phyloP scores from a whole-genome alignment of 2,329 filamentous ascomycete species.

The Aureobasidium sp. region DNA sequence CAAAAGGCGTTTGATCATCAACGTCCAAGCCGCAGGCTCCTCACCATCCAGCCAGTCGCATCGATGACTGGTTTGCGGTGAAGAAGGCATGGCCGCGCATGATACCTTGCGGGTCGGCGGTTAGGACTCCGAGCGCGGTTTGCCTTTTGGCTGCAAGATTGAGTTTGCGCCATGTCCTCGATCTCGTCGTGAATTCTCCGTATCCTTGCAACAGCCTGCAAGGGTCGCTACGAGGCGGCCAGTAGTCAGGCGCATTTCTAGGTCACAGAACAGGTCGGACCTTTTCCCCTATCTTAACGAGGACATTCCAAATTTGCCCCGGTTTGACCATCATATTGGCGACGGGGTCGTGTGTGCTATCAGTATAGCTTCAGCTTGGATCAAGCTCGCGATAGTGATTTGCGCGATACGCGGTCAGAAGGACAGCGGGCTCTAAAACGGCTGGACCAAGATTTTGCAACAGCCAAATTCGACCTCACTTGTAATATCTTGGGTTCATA shows the following conservation, averaged over 20 bases:
- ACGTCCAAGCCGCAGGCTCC: background rate
- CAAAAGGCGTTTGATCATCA: background rate
- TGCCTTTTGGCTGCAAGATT: constrained; percentile 11
- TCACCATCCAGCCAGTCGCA: background rate
- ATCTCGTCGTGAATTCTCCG: background rate
- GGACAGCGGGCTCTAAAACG: constrained; percentile 3
- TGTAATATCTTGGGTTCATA: background rate
- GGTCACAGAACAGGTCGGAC: background rate
- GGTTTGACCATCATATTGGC: background rate
- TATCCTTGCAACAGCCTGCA: constrained; percentile 1
- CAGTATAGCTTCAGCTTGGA: background rate
- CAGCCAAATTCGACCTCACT: constrained; percentile 9
- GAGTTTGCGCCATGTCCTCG: constrained; percentile 10
- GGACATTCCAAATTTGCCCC: background rate
- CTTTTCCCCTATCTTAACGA: background rate
- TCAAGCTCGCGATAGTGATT: background rate
- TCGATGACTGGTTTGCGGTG: background rate
- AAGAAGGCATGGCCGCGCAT: background rate
- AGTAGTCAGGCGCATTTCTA: background rate
- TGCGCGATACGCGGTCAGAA: background rate
- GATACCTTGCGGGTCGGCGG: background rate
- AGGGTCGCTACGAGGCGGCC: background rate
- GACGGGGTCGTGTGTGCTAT: background rate
- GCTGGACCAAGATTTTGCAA: constrained; percentile 8
- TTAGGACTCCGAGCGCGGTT: background rate